Conservation (phyloP, 176 grass and related monocot species). For the Otatea glauca region DNA sequence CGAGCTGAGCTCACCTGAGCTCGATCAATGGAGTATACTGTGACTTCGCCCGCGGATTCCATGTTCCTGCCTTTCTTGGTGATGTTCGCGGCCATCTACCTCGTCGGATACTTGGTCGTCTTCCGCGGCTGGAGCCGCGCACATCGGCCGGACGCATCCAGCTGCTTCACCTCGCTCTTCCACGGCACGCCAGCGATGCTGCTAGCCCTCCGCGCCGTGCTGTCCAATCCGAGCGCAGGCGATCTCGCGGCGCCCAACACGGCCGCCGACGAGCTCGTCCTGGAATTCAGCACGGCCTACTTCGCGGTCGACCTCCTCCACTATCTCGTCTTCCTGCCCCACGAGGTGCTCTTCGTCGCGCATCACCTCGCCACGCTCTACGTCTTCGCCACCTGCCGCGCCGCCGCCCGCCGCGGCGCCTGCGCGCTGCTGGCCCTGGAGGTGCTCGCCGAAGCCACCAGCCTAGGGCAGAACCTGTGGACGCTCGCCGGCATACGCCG, state of each 20-base stretch:
- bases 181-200: slow-evolving; percentile 69
- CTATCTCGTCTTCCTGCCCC: slow-evolving; percentile 67
- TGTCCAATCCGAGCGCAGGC: slow-evolving; percentile 34
- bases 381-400: slow-evolving; percentile 71
- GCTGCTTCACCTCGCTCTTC: slow-evolving; percentile 88
- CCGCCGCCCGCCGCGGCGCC: slow-evolving; percentile 54
- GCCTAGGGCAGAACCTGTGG: slow-evolving; percentile 74
- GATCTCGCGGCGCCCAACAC: slow-evolving; percentile 60
- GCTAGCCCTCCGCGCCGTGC: slow-evolving; percentile 56
- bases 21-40: slow-evolving; percentile 8
- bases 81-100: slow-evolving; percentile 62
- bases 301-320: slow-evolving; percentile 75
- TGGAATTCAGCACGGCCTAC: slow-evolving; percentile 85
- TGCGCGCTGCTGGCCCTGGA: slow-evolving; percentile 59
- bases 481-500: slow-evolving; percentile 62
- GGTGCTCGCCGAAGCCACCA: slow-evolving; percentile 67
- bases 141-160: slow-evolving; percentile 63
- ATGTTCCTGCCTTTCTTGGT: slow-evolving; percentile 63
- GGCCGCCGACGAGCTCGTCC: slow-evolving; percentile 49
- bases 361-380: slow-evolving; percentile 88
- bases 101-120: slow-evolving; percentile 57
- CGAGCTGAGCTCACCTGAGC: not conserved
- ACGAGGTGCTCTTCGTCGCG: slow-evolving; percentile 62
- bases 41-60: not conserved
- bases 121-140: slow-evolving; percentile 69